Conservation (phyloP, 2,329 filamentous ascomycete species). For the Colletotrichum coccodes region DNA sequence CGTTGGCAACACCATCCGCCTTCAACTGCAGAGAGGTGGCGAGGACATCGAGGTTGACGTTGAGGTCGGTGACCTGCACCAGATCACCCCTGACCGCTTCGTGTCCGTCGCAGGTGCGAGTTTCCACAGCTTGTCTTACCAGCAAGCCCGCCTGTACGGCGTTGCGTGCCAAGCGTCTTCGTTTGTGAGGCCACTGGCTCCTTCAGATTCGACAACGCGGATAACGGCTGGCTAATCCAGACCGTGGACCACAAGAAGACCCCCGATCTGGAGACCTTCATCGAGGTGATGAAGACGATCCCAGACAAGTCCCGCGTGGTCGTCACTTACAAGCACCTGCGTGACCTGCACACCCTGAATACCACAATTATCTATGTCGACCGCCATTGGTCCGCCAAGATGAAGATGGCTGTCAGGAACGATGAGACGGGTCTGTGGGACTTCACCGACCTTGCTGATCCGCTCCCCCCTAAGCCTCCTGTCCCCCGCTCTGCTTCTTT, state of each 20-base stretch:
- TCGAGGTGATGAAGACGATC: conserved; percentile 89
- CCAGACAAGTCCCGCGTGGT: conserved; percentile 87
- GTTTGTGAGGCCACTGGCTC: conserved; percentile 95
- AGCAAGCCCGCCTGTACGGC: conserved; percentile 95
- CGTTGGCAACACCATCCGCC: conserved; percentile 80
- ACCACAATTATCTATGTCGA: conserved; percentile 94
- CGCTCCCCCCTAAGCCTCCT: conserved; percentile 79
- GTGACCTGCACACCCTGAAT: conserved; percentile 93
- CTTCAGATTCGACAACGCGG: conserved; percentile 91
- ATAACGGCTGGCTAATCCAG: conserved; percentile 94
- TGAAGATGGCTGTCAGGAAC: conserved; percentile 92
- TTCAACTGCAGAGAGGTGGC: conserved; percentile 89
- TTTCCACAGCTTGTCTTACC: conserved; percentile 97
- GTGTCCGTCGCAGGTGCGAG: conserved; percentile 93
- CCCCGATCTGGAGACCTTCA: conserved; percentile 86
- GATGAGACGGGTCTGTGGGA: conserved; percentile 94
- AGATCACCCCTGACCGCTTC: conserved; percentile 95
- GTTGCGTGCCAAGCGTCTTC: conserved; percentile 91
- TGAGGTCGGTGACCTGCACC: conserved; percentile 87
- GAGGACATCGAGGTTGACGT: conserved; percentile 88
- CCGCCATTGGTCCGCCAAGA: conserved; percentile 94
- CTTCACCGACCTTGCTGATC: conserved; percentile 84
- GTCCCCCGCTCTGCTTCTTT: conserved; percentile 86
- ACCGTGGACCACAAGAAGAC: conserved; percentile 93
- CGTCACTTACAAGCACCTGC: conserved; percentile 93